Conservation (phyloP, 164 flowering plant species). For the Macadamia tetraphylla region DNA sequence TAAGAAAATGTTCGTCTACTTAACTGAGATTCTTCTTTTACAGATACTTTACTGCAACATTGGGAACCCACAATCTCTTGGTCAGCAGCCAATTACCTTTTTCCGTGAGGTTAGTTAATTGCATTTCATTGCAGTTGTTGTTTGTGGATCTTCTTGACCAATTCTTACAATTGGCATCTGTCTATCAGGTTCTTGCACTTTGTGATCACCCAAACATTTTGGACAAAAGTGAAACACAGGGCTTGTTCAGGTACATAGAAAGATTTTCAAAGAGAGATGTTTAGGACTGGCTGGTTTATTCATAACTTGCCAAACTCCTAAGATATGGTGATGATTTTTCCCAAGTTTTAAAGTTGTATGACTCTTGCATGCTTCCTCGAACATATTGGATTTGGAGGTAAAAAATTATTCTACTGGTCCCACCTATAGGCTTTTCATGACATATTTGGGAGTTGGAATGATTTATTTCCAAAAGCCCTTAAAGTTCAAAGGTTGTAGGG, state of each 20-base stretch:
- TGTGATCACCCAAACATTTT: slow-evolving; percentile 84
- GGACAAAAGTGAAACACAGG: slow-evolving; percentile 79
- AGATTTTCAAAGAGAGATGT: neutral
- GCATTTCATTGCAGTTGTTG: neutral
- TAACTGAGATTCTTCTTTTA: neutral
- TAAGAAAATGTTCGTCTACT: neutral
- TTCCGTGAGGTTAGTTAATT: slow-evolving; percentile 78
- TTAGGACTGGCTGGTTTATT: neutral
- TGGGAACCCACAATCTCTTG: slow-evolving; percentile 99
- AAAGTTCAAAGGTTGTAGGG: no score
- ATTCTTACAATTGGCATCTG: neutral
- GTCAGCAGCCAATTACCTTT: slow-evolving; percentile 92
- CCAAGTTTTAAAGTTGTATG: no score
- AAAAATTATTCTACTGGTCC: no score
- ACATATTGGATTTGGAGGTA: no score
- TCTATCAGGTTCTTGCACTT: slow-evolving; percentile 76
- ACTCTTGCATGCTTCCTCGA: no score
- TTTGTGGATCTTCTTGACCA: neutral
- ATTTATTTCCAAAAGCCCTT: no score
- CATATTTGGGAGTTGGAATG: no score
- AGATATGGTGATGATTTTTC: no score
- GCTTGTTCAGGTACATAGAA: slow-evolving; percentile 66
- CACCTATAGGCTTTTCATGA: no score
- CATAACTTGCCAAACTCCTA: no score
- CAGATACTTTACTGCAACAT: slow-evolving; percentile 98